Evolutionary conservation across 352 stramenopile genomes (phyloP).

Genomic region (Phytophthora chlamydospora): DNA sequence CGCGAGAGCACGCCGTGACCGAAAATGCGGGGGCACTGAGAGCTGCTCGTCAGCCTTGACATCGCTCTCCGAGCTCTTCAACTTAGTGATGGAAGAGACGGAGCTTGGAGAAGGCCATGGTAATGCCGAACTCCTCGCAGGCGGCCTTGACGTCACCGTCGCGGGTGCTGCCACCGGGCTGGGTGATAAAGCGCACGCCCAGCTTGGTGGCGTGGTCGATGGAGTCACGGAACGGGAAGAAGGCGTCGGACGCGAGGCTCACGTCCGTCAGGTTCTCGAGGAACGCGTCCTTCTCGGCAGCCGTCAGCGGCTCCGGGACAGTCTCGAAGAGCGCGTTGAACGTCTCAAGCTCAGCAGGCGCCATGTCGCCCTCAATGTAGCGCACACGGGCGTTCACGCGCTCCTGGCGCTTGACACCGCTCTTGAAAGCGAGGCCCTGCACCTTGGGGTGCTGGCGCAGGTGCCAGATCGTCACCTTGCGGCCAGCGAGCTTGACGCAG

Average conservation of each 20-base stretch:
- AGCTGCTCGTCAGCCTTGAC: conserved; percentile 16
- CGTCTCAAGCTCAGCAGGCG: conserved; percentile 91
- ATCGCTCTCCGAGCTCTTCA: conserved; percentile 16
- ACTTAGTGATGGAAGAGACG: conserved; percentile 99
- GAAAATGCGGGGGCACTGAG: conserved; percentile 17
- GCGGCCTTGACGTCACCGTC: conserved; percentile 93
- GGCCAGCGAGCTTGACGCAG: conserved; percentile 98
- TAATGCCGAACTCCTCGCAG: conserved; percentile 98
- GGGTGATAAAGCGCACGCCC: conserved; percentile 97
- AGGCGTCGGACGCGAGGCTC: conserved; percentile 98
- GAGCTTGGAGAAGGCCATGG: conserved; percentile 98
- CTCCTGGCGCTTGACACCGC: conserved; percentile 97
- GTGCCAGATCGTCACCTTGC: conserved; percentile 98
- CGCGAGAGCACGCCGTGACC: conserved; percentile 19
- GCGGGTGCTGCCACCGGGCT: conserved; percentile 91
- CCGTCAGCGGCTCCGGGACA: conserved; percentile 93
- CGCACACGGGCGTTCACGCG: conserved; percentile 99
- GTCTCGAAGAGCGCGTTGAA: conserved; percentile 97
- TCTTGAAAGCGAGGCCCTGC: conserved; percentile 96
- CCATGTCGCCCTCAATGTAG: conserved; percentile 99
- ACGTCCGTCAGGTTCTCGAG: conserved; percentile 91
- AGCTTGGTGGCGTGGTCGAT: conserved; percentile 97
- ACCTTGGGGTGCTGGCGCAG: conserved; percentile 98
- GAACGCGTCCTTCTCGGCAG: conserved; percentile 95
- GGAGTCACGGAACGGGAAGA: conserved; percentile 99